phyloP scores from a whole-genome alignment of 2,329 filamentous ascomycete species.

The Fusarium dimerum region DNA sequence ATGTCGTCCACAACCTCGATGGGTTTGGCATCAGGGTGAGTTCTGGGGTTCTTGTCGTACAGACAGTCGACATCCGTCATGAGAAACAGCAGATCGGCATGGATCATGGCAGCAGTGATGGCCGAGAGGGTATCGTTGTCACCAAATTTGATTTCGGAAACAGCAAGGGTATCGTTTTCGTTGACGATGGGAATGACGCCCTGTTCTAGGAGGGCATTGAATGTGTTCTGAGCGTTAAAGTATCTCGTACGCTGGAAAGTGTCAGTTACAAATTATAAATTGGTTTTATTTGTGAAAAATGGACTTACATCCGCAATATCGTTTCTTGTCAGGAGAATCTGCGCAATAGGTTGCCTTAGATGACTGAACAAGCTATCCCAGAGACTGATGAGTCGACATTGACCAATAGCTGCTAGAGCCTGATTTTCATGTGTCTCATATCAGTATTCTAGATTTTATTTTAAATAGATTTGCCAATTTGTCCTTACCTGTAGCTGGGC shows the following conservation, averaged over 20 bases:
- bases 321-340: conserved; percentile 90
- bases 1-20: conserved; percentile 96
- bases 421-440: conserved; percentile 31
- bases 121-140: conserved; percentile 98
- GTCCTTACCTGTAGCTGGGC: conserved; percentile 73
- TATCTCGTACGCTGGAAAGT: conserved; percentile 78
- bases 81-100: conserved; percentile 93
- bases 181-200: conserved; percentile 98
- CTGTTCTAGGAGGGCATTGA: conserved; percentile 86
- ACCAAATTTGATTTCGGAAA: conserved; percentile 98
- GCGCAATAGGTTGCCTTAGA: conserved; percentile 85
- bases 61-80: conserved; percentile 99
- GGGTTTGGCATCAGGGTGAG: conserved; percentile 78
- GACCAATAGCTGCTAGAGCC: conserved; percentile 92
- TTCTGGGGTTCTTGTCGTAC: conserved; percentile 93
- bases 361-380: conserved; percentile 94
- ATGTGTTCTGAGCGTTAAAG: conserved; percentile 93
- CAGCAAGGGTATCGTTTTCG: conserved; percentile 95
- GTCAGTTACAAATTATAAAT: conserved; percentile 2
- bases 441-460: conserved; percentile 12
- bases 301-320: conserved; percentile 85
- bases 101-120: conserved; percentile 95
- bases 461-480: neutral
- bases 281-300: neutral
- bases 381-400: conserved; percentile 90